A percentile compares a stretch with the other conserved stretches of the same genome.
Conservation (phyloP, 306 rosid species). For the Rubus parviflorus region DNA sequence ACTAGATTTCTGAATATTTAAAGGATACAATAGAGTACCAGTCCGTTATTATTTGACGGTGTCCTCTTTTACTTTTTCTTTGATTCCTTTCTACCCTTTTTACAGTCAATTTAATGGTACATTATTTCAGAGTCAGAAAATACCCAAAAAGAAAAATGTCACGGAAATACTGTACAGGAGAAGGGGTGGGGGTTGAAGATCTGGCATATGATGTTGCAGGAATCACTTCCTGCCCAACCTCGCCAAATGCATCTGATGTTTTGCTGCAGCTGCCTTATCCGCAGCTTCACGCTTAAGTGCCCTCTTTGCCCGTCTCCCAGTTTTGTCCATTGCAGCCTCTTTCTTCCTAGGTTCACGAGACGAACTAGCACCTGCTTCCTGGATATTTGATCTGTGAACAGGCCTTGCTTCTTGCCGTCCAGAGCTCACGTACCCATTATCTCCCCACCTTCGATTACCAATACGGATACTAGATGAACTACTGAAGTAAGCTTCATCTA, state of each 20-base stretch:
- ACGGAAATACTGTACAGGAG: slow-evolving; percentile 29
- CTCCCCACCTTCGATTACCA: slow-evolving; percentile 93
- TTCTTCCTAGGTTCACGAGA: slow-evolving; percentile 58
- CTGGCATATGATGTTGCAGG: background rate
- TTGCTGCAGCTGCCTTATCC: slow-evolving; percentile 77
- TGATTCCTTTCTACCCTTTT: too few species aligned
- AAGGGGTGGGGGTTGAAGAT: background rate
- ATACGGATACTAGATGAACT: slow-evolving; percentile 60
- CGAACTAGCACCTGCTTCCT: slow-evolving; percentile 58
- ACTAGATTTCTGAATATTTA: background rate
- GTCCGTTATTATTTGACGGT: slow-evolving; percentile 13
- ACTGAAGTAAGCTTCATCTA: slow-evolving; percentile 57
- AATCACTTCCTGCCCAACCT: slow-evolving; percentile 62
- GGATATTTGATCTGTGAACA: slow-evolving; percentile 34
- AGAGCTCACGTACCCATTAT: slow-evolving; percentile 70
- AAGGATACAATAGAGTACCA: background rate
- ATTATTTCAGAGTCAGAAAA: slow-evolving; percentile 7
- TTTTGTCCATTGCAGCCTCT: slow-evolving; percentile 36
- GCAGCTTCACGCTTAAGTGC: slow-evolving; percentile 87
- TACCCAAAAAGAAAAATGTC: background rate
- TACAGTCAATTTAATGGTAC: background rate
- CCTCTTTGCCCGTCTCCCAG: slow-evolving; percentile 83
- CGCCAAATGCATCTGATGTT: slow-evolving; percentile 67
- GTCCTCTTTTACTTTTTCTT: too few species aligned
- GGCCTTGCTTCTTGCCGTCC: slow-evolving; percentile 83